These are phyloP conservation scores for Aphanomyces invadans DNA, from an alignment of 352 stramenopile genomes.

Conservation along the genomic window DNA sequence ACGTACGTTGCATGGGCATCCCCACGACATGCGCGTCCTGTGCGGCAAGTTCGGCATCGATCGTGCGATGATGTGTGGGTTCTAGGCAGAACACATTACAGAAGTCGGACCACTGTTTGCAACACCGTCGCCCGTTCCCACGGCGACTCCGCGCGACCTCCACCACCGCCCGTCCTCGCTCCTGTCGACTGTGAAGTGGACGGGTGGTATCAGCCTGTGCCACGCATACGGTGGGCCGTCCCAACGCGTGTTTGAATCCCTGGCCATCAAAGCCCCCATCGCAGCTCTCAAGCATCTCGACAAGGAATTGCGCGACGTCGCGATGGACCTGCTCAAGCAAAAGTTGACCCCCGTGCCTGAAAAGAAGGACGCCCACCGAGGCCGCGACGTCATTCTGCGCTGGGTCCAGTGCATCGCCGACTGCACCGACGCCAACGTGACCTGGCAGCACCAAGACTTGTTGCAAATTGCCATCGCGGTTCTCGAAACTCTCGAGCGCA, in stretches of 20 bases:
- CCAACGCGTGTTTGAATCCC: slow-evolving; percentile 51
- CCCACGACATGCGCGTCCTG: too few relatives aligned
- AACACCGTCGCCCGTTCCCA: slow-evolving; percentile 33
- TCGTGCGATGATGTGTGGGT: too few relatives aligned
- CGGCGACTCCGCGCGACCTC: slow-evolving; percentile 2
- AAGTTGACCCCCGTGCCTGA: slow-evolving; percentile 33
- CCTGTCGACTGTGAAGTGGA: slow-evolving; percentile 53
- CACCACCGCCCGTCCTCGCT: slow-evolving; percentile 43
- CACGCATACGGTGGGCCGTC: slow-evolving; percentile 40
- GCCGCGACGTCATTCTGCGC: slow-evolving; percentile 61
- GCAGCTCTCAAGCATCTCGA: slow-evolving; percentile 62
- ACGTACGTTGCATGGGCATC: too few relatives aligned
- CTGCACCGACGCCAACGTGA: slow-evolving; percentile 44
- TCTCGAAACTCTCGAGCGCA: slow-evolving; percentile 64
- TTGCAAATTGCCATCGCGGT: slow-evolving; percentile 67
- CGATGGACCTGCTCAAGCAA: slow-evolving; percentile 43
- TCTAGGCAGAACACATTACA: slow-evolving; percentile 33
- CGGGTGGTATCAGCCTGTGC: slow-evolving; percentile 55
- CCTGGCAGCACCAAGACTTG: slow-evolving; percentile 44
- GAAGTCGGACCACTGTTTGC: slow-evolving; percentile 61
- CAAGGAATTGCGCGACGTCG: slow-evolving; percentile 52
- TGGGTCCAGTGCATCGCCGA: slow-evolving; percentile 60
- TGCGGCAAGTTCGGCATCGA: too few relatives aligned
- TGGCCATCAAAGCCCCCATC: slow-evolving; percentile 55
- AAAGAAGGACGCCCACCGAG: slow-evolving; percentile 43